phyloP scores from a whole-genome alignment of 1,284 basidiomycete species.

The Apiotrichum mycotoxinovorans region DNA sequence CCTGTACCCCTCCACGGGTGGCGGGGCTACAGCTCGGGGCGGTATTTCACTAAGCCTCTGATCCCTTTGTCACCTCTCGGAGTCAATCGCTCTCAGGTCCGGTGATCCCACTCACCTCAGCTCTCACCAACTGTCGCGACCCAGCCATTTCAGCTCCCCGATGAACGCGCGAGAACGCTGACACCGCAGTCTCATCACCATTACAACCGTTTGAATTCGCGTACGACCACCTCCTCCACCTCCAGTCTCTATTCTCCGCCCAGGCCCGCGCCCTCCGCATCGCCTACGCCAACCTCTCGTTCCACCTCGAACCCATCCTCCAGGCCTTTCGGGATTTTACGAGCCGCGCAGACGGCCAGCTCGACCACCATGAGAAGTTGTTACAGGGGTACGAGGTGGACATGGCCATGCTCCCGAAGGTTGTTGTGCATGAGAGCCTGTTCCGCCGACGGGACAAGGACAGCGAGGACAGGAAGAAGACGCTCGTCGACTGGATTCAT shows the following conservation, averaged over 20 bases:
- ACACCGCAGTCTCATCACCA: not conserved
- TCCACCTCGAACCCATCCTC: constrained; percentile 40
- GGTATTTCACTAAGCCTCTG: no score
- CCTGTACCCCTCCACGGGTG: no score
- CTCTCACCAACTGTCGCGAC: no score
- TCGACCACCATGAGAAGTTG: constrained; percentile 34
- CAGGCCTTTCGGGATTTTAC: constrained; percentile 37
- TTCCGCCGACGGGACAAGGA: constrained; percentile 31
- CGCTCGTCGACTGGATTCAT: constrained; percentile 45
- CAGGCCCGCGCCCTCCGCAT: constrained; percentile 41
- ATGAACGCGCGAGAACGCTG: no score
- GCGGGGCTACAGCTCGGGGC: no score
- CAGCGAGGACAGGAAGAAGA: constrained; percentile 30
- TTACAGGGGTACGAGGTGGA: constrained; percentile 35
- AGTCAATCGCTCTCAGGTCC: no score
- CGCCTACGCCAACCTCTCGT: constrained; percentile 41
- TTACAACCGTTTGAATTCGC: constrained; percentile 34
- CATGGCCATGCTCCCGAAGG: constrained; percentile 41
- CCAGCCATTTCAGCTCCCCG: no score
- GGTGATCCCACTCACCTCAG: no score
- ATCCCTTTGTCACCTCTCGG: no score
- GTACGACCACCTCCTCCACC: constrained; percentile 40
- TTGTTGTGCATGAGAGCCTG: constrained; percentile 39
- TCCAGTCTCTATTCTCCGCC: constrained; percentile 41
- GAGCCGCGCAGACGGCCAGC: constrained; percentile 27